Evolutionary conservation across 2,329 filamentous ascomycete species (phyloP), one percentile per base, ranked within the genome.

Genomic region (Rasamsonia emersonii): DNA sequence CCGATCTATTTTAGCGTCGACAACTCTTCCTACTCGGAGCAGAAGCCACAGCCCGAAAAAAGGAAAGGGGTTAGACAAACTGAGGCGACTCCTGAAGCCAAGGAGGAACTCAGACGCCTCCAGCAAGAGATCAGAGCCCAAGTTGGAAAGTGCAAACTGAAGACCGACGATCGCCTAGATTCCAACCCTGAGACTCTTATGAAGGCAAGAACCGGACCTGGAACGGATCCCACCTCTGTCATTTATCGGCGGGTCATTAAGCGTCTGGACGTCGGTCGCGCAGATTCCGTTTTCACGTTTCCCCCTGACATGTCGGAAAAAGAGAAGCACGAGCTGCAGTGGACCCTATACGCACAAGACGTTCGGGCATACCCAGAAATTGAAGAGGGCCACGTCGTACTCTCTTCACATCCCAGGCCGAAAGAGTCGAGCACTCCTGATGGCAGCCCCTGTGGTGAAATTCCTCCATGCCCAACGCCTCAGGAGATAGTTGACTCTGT

Each of bases 201-300:
- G 4, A 44, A 32, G 15, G 47, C 41, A n/a, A 41, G 50, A 32
- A 37, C 50, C 11, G 54, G 54, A 10, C 45, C 49, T 15, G 54
- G 53, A 3, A 42, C 40, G 0, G 43, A 56, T 28, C 40, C 37
- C 9, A 24, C 27, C 5, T 50, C 50, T 9, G 24, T 35, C 9
- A 29, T 49, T 7, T 49, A 45, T 28, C 15, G 38, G 7, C 18
- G 32, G 5, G 42, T 53, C 13, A 35, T 23, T 18, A 24, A 14
- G 30, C 36, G 11, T 16, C 26, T 5, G 21, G 20, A 10, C 13
- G 18, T 34, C 18, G 8, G 14, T 16, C 7, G 14, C 20, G 20
- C 20, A 8, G 20, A 23, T 11, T 23, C 20, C 9, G 20, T 23
- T 8, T 23, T 23, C 7, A 20, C 11, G 8, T 37, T 37, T 18